A percentile compares a stretch with the other conserved stretches of the same genome.
These are phyloP conservation scores for Agapanthus africanus DNA, from an alignment of 106 monocot species.

Conservation along the genomic window DNA sequence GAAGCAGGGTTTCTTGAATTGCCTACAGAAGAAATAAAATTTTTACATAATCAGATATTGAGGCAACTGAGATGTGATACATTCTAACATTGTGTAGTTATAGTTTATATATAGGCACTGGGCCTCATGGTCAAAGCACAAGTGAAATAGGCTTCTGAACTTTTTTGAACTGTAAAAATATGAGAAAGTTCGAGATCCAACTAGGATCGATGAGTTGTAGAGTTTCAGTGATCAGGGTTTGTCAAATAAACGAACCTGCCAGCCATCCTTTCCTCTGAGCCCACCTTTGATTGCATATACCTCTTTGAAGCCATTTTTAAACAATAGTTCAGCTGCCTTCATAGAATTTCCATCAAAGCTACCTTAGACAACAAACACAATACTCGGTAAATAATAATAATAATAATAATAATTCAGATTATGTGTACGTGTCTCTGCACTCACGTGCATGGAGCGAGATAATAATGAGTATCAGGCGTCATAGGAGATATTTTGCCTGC, in stretches of 20 bases:
- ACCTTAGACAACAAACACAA: conserved; percentile 61
- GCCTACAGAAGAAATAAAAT: conserved; percentile 29
- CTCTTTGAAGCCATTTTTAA: conserved; percentile 85
- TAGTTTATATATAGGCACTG: too few species aligned
- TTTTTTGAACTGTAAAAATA: not conserved
- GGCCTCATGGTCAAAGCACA: too few species aligned
- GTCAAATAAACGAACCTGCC: conserved; percentile 74
- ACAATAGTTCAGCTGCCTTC: conserved; percentile 65
- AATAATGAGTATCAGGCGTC: too few species aligned
- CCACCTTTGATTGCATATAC: conserved; percentile 95
- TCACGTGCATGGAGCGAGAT: too few species aligned
- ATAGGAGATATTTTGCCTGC: too few species aligned
- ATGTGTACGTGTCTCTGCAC: too few species aligned
- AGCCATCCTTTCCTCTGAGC: conserved; percentile 83
- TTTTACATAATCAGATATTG: not conserved
- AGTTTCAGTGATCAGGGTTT: too few species aligned
- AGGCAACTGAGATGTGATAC: too few species aligned
- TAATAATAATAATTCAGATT: too few species aligned
- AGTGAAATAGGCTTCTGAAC: too few species aligned
- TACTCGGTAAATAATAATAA: conserved; percentile 24
- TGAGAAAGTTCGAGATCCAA: not conserved
- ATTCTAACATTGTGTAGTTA: too few species aligned
- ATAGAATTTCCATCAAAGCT: conserved; percentile 95
- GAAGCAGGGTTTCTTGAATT: conserved; percentile 77
- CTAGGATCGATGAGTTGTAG: too few species aligned